These are phyloP conservation scores for Pyricularia sp. DNA, from an alignment of 2,329 filamentous ascomycete genomes.

Conservation along the genomic window DNA sequence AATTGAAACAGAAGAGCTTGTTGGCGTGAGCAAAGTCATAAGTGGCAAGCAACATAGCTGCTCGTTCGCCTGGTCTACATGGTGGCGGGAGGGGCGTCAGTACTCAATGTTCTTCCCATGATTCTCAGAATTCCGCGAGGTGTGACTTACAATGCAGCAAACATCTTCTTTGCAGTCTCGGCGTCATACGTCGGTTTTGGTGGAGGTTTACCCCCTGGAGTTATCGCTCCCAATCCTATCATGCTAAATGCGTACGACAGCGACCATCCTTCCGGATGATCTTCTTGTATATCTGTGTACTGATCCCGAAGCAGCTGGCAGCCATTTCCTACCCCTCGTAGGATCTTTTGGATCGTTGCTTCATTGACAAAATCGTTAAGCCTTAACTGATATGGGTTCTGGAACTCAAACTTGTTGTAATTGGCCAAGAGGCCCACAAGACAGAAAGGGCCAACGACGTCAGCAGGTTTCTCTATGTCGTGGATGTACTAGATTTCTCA, in stretches of 20 bases:
- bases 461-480: conserved; percentile 53
- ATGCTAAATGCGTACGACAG: conserved; percentile 68
- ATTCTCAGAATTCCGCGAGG: not conserved
- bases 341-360: conserved; percentile 67
- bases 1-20: conserved; percentile 81
- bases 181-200: conserved; percentile 50
- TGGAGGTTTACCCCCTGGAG: conserved; percentile 53
- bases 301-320: conserved; percentile 55
- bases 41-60: conserved; percentile 66
- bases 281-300: conserved; percentile 80
- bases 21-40: conserved; percentile 94
- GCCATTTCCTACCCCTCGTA: conserved; percentile 60
- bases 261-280: conserved; percentile 81
- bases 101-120: not conserved
- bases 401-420: conserved; percentile 99
- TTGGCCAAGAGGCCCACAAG: conserved; percentile 82
- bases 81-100: not conserved
- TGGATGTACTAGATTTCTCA: conserved; percentile 49
- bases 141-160: conserved; percentile 56
- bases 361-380: conserved; percentile 96
- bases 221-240: conserved; percentile 68
- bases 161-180: conserved; percentile 72
- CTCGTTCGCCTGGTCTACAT: conserved; percentile 60
- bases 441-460: conserved; percentile 62
- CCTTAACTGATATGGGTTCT: conserved; percentile 87